These are phyloP conservation scores for Zalerion maritima DNA, from an alignment of 495 filamentous ascomycete genomes.

Conservation along the genomic window DNA sequence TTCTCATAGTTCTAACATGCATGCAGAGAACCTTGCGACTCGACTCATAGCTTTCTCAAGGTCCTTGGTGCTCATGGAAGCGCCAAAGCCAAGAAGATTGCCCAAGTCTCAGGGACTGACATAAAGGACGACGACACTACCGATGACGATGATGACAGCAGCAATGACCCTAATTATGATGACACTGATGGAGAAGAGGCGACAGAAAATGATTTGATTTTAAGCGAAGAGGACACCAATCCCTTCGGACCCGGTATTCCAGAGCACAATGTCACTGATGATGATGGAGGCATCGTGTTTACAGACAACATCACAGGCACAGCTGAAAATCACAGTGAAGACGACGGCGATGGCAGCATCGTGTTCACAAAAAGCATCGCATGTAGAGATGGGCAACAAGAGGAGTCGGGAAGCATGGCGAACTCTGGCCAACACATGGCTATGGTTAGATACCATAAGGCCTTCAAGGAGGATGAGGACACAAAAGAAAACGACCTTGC, in stretches of 20 bases:
- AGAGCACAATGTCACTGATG: background rate
- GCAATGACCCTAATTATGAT: conserved; percentile 6
- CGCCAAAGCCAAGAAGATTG: too few relatives aligned
- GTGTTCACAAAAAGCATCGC: background rate
- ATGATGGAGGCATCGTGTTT: background rate
- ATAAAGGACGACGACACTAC: conserved; percentile 1
- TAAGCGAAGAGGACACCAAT: background rate
- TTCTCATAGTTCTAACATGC: too few relatives aligned
- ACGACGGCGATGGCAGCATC: background rate
- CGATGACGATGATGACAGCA: conserved; percentile 5
- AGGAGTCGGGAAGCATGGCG: too few relatives aligned
- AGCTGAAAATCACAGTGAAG: background rate
- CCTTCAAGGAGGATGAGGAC: too few relatives aligned
- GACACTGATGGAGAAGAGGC: background rate
- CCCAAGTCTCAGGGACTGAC: too few relatives aligned
- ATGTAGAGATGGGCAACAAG: too few relatives aligned
- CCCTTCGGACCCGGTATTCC: background rate
- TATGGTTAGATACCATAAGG: too few relatives aligned
- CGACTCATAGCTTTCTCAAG: background rate
- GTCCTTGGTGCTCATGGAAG: background rate
- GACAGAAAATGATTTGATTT: conserved; percentile 10
- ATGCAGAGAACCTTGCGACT: conserved; percentile 2
- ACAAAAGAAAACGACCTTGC: too few relatives aligned
- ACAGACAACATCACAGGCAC: conserved; percentile 1
- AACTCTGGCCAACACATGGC: too few relatives aligned